phyloP scores from a whole-genome alignment of 306 rosid genomes.

The Vigna nakashimae region DNA sequence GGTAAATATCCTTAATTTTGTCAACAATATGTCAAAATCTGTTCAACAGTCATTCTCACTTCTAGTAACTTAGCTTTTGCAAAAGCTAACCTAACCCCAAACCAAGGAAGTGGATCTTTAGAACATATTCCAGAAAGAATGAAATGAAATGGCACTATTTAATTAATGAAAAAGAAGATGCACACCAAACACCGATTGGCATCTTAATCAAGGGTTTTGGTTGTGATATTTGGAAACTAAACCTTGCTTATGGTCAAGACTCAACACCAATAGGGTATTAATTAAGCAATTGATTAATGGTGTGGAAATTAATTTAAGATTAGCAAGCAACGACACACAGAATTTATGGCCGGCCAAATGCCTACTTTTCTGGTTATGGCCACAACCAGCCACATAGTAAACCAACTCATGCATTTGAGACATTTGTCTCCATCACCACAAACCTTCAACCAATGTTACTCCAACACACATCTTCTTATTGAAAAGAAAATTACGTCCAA shows the following conservation, averaged over 20 bases:
- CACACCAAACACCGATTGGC: conserved; percentile 39
- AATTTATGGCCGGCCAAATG: conserved; percentile 48
- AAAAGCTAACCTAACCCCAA: conserved; percentile 41
- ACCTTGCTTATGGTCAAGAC: conserved; percentile 1
- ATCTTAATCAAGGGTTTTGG: conserved; percentile 40
- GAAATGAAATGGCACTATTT: background rate
- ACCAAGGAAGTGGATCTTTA: conserved; percentile 43
- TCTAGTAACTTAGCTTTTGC: conserved; percentile 8
- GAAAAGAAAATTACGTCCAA: too few relatives aligned
- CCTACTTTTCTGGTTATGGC: conserved; percentile 38
- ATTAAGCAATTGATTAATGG: conserved; percentile 40
- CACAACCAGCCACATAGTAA: conserved; percentile 44
- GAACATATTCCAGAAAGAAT: conserved; percentile 43
- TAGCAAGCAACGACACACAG: conserved; percentile 20
- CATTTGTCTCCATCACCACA: conserved; percentile 48
- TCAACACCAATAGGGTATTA: conserved; percentile 6
- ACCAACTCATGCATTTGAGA: conserved; percentile 48
- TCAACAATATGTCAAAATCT: conserved; percentile 13
- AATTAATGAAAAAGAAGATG: background rate
- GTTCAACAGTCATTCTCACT: conserved; percentile 7
- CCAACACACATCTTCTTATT: conserved; percentile 11
- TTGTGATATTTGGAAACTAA: conserved; percentile 27
- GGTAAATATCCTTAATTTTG: background rate
- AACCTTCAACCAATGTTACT: conserved; percentile 39
- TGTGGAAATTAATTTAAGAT: conserved; percentile 27